Evolutionary conservation across 345 rosid genomes (phyloP), one percentile per base, ranked within the genome.

Genomic region (Melaleuca alternifolia): DNA sequence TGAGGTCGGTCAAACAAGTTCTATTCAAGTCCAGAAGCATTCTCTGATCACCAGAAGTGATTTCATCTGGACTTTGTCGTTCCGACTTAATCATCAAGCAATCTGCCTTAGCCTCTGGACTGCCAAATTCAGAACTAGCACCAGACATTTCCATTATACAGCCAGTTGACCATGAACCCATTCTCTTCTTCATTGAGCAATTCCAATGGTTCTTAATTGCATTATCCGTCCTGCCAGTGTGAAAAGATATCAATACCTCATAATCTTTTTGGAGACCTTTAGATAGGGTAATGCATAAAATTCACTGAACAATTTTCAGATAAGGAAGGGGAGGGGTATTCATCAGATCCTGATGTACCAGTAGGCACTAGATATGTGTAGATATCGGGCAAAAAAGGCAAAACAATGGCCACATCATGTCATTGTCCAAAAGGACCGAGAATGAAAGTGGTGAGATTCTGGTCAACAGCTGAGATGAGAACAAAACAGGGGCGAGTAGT

Each of bases 151-250:
- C 85, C 81, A 86, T 76, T 41, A 86, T 28, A 50, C 54, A 84
- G 44, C 50, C 51, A 41, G 86, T 83, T 44, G 87, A 85, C 82
- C 86, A 84, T 82, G 87, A 87, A 82, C 87, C 91, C 81, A 89
- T 71, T 56, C 91, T 93, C 90, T 90, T 91, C 91, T 91, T 92
- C 90, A 92, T 53, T 20, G 91, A 86, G 83, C 92, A 87, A 65
- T 93, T 93, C 94, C 94, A 93, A 84, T 92, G 95, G 62, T 93
- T 93, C 85, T 92, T 93, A 54, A 91, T 92, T 41, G 94, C 90
- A 85, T 92, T 93, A 85, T 90, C 90, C 44, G 93, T 91, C 92
- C 95, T 93, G 90, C 50, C 46, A 30, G 87, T 85, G 54, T 11
- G 59, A 82, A 23, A 44, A 46, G 10, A 50, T 14, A 15, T 79